Percentiles rank a stretch among this genome's conserved stretches.
Conservation (phyloP, 108 stramenopile genomes). For the Stephanodiscus triporus region DNA sequence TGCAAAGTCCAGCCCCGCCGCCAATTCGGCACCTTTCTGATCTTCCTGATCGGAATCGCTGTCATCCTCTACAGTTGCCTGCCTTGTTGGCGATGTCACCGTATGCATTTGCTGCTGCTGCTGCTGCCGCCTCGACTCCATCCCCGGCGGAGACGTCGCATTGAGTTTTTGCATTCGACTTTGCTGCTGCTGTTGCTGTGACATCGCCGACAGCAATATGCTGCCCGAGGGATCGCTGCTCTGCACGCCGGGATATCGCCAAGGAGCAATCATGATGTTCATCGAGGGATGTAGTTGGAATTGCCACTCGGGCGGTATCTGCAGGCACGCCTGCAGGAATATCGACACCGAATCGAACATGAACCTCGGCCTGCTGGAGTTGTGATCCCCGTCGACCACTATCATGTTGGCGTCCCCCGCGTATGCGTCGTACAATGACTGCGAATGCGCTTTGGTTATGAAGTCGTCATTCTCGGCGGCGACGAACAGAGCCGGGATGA, state of each 20-base stretch:
- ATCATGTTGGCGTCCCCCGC: slow-evolving; percentile 98
- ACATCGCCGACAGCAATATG: neutral
- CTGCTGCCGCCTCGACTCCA: slow-evolving; percentile 15
- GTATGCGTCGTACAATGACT: slow-evolving; percentile 85
- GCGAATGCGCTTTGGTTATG: slow-evolving; percentile 86
- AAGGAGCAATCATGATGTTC: slow-evolving; percentile 86
- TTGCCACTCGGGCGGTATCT: slow-evolving; percentile 81
- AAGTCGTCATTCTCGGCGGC: slow-evolving; percentile 96
- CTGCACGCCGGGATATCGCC: slow-evolving; percentile 62
- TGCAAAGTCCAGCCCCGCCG: slow-evolving; percentile 21
- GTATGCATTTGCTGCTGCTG: slow-evolving; percentile 11
- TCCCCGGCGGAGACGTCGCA: slow-evolving; percentile 42
- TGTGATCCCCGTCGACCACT: slow-evolving; percentile 97
- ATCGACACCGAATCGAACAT: slow-evolving; percentile 95
- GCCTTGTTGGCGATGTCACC: slow-evolving; percentile 32
- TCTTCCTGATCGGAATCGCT: slow-evolving; percentile 18
- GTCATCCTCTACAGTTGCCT: slow-evolving; percentile 26
- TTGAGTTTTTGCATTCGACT: slow-evolving; percentile 26
- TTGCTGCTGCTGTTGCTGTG: slow-evolving; percentile 8
- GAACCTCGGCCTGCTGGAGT: slow-evolving; percentile 92
- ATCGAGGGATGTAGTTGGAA: slow-evolving; percentile 76
- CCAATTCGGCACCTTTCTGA: slow-evolving; percentile 18
- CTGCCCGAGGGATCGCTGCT: neutral
- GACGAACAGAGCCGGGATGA: slow-evolving; percentile 95
- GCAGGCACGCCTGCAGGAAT: slow-evolving; percentile 90